phyloP scores from a whole-genome alignment of 768 basidiomycete species.

The Guyanaporus albipodus region DNA sequence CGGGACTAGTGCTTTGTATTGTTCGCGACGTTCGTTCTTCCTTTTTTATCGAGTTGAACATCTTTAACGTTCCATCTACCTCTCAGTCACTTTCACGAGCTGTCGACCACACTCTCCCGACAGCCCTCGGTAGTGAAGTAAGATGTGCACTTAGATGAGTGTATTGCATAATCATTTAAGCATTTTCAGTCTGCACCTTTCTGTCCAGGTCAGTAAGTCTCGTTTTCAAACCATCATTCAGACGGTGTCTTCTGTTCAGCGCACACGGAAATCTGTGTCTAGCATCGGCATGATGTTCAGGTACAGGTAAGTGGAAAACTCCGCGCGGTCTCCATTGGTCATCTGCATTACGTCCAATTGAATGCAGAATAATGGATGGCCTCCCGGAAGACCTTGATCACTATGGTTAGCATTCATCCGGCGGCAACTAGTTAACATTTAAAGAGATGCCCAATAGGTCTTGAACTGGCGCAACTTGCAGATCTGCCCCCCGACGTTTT shows the following conservation, averaged over 20 bases:
- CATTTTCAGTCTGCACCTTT: slow-evolving; percentile 65
- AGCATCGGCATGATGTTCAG: slow-evolving; percentile 71
- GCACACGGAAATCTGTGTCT: slow-evolving; percentile 46
- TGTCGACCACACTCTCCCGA: slow-evolving; percentile 68
- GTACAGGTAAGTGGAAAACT: slow-evolving; percentile 54
- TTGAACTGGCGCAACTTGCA: slow-evolving; percentile 85
- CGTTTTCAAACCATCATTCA: background rate
- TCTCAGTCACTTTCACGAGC: slow-evolving; percentile 72
- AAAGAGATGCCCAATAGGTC: slow-evolving; percentile 44
- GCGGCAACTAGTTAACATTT: background rate
- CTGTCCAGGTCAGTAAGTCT: slow-evolving; percentile 58
- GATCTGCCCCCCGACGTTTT: slow-evolving; percentile 77
- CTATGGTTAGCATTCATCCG: slow-evolving; percentile 51
- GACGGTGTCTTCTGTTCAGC: slow-evolving; percentile 36
- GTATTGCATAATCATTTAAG: background rate
- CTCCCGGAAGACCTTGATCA: slow-evolving; percentile 57
- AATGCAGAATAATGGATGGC: slow-evolving; percentile 68
- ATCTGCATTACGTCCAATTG: background rate
- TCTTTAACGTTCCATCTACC: slow-evolving; percentile 1
- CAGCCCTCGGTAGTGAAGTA: slow-evolving; percentile 82
- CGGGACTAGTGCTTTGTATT: slow-evolving; percentile 69
- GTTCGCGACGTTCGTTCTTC: slow-evolving; percentile 72
- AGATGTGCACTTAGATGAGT: slow-evolving; percentile 19
- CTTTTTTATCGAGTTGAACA: background rate
- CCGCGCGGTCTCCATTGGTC: background rate